Percentiles rank a stretch among this genome's conserved stretches.
Conservation (phyloP, 1,284 basidiomycete species). For the Cutaneotrichosporon dermatis region DNA sequence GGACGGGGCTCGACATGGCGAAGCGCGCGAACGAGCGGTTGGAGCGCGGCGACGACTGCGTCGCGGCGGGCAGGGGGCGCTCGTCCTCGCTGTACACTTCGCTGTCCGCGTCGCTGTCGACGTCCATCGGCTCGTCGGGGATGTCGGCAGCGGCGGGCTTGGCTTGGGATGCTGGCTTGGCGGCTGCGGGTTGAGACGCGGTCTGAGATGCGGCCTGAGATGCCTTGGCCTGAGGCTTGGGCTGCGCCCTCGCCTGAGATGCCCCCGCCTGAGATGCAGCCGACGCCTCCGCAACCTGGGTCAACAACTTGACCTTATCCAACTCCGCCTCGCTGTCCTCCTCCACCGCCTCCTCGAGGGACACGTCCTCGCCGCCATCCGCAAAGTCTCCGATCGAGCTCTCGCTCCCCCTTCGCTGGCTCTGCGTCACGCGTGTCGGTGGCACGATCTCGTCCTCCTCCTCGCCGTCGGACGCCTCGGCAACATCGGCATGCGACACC, state of each 20-base stretch:
- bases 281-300: constrained; percentile 1
- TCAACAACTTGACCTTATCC: constrained; percentile 1
- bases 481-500: constrained; percentile 16
- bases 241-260: no score
- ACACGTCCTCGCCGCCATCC: constrained; percentile 12
- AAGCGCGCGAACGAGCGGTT: constrained; percentile 7
- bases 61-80: not conserved
- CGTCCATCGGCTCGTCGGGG: constrained; percentile 8
- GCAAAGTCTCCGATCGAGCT: constrained; percentile 38
- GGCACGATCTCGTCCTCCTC: constrained; percentile 16
- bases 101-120: constrained; percentile 1
- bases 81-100: constrained; percentile 5
- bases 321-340: constrained; percentile 14
- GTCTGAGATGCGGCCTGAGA: not conserved
- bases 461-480: constrained; percentile 14
- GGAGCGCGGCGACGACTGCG: not conserved
- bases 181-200: no score
- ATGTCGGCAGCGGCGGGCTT: no score
- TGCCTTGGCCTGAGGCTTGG: no score
- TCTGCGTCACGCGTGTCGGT: not conserved
- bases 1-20: constrained; percentile 1
- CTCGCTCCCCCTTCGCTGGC: constrained; percentile 23
- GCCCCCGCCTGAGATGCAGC: no score
- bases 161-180: no score
- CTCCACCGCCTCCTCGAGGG: constrained; percentile 3